These are phyloP conservation scores for Olyra latifolia DNA, from an alignment of 176 grass and related monocot species.

Conservation along the genomic window DNA sequence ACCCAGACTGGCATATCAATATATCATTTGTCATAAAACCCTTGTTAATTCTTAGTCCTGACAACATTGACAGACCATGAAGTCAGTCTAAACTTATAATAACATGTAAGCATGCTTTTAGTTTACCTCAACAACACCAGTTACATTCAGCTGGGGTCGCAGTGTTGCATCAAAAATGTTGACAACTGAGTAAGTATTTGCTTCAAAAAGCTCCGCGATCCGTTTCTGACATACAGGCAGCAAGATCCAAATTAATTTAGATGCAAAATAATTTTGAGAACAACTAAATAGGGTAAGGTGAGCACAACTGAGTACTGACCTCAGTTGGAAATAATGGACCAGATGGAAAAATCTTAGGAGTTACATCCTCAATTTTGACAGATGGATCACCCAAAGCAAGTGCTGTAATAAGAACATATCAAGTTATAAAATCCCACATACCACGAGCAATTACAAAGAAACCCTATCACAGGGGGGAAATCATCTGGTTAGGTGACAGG, in stretches of 20 bases:
- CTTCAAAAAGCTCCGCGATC: conserved; percentile 84
- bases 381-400: conserved; percentile 75
- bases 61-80: not conserved
- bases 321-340: conserved; percentile 81
- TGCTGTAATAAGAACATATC: conserved; percentile 37
- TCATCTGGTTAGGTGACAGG: not conserved
- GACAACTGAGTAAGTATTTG: conserved; percentile 93
- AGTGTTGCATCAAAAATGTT: conserved; percentile 95
- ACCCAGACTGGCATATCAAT: not conserved
- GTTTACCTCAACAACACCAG: conserved; percentile 90
- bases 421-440: conserved; percentile 10
- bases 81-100: not conserved
- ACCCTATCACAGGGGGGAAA: not conserved
- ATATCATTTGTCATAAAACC: not conserved
- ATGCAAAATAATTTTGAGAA: conserved; percentile 15
- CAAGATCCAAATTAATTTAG: conserved; percentile 14
- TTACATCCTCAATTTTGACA: conserved; percentile 71
- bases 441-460: not conserved
- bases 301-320: conserved; percentile 42
- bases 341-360: conserved; percentile 64
- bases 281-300: conserved; percentile 5
- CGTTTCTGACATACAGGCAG: conserved; percentile 54
- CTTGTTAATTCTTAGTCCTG: not conserved
- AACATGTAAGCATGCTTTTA: not conserved
- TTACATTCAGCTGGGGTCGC: conserved; percentile 86